phyloP scores from a whole-genome alignment of 306 rosid species.

The Glycine latifolia region DNA sequence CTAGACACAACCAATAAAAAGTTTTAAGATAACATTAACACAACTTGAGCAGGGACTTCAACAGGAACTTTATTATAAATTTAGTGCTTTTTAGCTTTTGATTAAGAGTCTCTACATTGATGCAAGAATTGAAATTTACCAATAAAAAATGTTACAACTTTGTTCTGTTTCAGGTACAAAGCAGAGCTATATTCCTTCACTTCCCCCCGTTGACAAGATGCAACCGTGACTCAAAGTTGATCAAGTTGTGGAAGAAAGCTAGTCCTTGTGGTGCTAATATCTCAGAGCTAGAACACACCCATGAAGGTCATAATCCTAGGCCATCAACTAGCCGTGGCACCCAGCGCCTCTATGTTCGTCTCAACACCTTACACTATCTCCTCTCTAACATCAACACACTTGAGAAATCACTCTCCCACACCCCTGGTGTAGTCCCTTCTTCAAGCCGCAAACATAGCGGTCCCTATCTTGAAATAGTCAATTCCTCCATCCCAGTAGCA shows the following conservation, averaged over 20 bases:
- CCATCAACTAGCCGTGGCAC: constrained; percentile 95
- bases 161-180: constrained; percentile 69
- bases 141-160: background rate
- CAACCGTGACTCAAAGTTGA: constrained; percentile 74
- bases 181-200: constrained; percentile 79
- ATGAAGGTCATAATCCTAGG: constrained; percentile 71
- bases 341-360: constrained; percentile 89
- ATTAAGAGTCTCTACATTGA: background rate
- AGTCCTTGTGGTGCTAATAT: constrained; percentile 61
- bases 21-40: too few relatives aligned
- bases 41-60: too few relatives aligned
- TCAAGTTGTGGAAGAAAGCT: constrained; percentile 77
- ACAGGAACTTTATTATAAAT: too few relatives aligned
- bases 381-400: constrained; percentile 65
- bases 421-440: constrained; percentile 35
- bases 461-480: constrained; percentile 68
- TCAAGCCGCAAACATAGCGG: constrained; percentile 49
- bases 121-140: background rate
- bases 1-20: background rate
- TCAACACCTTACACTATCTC: constrained; percentile 81
- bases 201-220: constrained; percentile 94
- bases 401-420: constrained; percentile 63
- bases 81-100: background rate
- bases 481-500: constrained; percentile 61
- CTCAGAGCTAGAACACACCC: constrained; percentile 49